Evolutionary conservation across 139 green algal species (phyloP).

Genomic region (Chlamydomonas sp.): DNA sequence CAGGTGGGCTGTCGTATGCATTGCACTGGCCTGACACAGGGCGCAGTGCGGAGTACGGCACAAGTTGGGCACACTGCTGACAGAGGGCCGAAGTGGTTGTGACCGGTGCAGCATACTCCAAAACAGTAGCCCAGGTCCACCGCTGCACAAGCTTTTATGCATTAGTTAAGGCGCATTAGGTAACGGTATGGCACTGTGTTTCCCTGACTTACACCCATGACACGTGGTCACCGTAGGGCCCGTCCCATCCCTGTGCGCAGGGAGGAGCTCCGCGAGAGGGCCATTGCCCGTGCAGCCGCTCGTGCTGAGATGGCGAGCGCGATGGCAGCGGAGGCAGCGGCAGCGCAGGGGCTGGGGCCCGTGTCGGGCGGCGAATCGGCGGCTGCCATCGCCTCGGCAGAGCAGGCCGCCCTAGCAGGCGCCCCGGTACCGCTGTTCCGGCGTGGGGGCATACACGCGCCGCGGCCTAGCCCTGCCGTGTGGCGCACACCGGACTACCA

Average conservation of each 20-base stretch:
- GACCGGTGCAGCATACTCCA: no score
- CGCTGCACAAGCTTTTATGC: no score
- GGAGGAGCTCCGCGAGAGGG: constrained; percentile 47
- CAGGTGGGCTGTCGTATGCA: no score
- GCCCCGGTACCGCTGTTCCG: background rate
- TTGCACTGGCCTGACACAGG: no score
- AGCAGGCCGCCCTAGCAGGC: background rate
- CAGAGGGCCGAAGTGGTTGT: no score
- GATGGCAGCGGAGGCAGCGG: background rate
- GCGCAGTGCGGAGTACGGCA: no score
- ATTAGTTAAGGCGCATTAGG: no score
- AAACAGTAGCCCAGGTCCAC: no score
- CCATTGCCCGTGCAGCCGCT: constrained; percentile 35
- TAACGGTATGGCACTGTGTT: no score
- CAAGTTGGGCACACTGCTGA: no score
- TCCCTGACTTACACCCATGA: no score
- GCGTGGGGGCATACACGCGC: constrained; percentile 12
- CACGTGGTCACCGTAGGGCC: no score
- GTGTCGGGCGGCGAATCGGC: background rate
- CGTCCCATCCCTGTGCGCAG: background rate
- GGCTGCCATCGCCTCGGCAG: background rate
- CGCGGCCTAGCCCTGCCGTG: constrained; percentile 24
- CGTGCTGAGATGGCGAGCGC: constrained; percentile 27
- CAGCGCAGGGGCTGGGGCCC: background rate
- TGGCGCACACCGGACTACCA: constrained; percentile 68